Evolutionary conservation across 441 rosid species (phyloP).

Genomic region (Populus hybrid): DNA sequence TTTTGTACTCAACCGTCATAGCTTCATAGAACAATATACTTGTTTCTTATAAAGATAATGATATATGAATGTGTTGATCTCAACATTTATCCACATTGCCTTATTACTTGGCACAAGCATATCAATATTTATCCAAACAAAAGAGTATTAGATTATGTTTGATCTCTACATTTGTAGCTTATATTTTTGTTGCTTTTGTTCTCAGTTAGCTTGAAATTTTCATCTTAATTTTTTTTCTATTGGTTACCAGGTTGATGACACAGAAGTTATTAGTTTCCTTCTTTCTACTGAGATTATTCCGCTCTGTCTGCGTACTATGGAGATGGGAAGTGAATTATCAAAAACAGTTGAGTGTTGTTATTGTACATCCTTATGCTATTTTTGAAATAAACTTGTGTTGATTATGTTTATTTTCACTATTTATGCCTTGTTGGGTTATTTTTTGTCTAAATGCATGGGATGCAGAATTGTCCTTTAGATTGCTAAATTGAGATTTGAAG

Average conservation of each 20-base stretch:
- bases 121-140: neutral
- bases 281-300: conserved; percentile 98
- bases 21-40: neutral
- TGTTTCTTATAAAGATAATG: neutral
- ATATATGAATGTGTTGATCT: neutral
- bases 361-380: neutral
- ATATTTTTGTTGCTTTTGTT: neutral
- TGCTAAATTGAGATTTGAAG: too few species aligned
- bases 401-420: neutral
- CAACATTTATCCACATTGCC: neutral
- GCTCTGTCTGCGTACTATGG: conserved; percentile 94
- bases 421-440: neutral
- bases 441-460: neutral
- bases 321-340: conserved; percentile 98
- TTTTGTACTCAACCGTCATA: neutral
- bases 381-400: conserved; percentile 8
- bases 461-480: neutral
- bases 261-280: conserved; percentile 96
- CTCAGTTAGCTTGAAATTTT: neutral
- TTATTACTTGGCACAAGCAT: neutral
- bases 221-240: neutral
- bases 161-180: neutral
- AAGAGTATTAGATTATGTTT: neutral
- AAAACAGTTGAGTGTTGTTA: conserved; percentile 69
- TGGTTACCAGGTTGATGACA: conserved; percentile 81